Percentiles rank a stretch among this genome's conserved stretches.
These are phyloP conservation scores for Casuarina cunninghamiana DNA, from an alignment of 306 rosid species.

Conservation along the genomic window DNA sequence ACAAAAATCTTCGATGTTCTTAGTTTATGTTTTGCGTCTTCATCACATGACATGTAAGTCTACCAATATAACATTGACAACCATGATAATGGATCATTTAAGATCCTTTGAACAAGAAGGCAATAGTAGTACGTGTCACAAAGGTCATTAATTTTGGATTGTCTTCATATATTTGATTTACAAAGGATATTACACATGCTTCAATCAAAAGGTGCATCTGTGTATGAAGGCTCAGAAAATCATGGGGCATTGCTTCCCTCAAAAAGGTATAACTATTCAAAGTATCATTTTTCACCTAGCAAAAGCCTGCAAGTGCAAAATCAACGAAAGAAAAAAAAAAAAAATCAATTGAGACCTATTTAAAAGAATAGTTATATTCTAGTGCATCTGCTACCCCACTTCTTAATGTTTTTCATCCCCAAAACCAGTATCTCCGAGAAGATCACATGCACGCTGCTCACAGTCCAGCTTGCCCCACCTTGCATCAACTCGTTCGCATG, in stretches of 20 bases:
- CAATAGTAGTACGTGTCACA: too few species aligned
- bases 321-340: background rate
- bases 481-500: constrained; percentile 84
- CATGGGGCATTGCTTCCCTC: background rate
- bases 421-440: constrained; percentile 54
- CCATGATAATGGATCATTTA: too few species aligned
- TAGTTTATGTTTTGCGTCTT: too few species aligned
- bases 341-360: background rate
- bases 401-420: constrained; percentile 27
- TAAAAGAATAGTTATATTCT: background rate
- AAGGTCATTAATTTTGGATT: too few species aligned
- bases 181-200: background rate
- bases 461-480: constrained; percentile 97
- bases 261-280: too few species aligned
- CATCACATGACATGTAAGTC: too few species aligned
- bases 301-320: too few species aligned
- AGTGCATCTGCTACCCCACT: background rate
- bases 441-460: constrained; percentile 66
- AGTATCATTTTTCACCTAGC: too few species aligned
- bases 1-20: too few species aligned
- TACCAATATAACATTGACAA: too few species aligned
- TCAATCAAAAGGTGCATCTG: background rate
- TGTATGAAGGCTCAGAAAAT: background rate
- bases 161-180: too few species aligned
- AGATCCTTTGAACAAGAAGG: too few species aligned